Percentiles rank a stretch among this genome's conserved stretches.
These are phyloP conservation scores for Schrenkiella parvula DNA, from an alignment of 345 rosid genomes.

Conservation along the genomic window DNA sequence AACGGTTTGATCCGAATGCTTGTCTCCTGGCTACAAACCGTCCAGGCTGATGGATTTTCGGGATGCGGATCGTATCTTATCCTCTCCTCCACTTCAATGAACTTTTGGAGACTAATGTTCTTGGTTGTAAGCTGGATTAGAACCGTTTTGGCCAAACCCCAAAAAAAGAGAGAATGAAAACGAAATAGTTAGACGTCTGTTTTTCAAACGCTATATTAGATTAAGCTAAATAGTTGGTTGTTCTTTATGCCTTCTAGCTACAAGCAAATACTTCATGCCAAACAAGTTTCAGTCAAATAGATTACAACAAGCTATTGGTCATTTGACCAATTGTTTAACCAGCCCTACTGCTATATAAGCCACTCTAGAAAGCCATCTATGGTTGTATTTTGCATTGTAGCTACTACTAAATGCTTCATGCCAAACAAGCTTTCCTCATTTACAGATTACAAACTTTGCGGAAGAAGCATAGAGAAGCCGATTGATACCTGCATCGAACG, in stretches of 20 bases:
- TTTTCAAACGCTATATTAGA: neutral
- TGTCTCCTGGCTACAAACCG: conserved; percentile 83
- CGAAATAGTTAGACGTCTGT: neutral
- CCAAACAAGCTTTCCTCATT: neutral
- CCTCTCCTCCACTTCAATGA: conserved; percentile 87
- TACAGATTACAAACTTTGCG: neutral
- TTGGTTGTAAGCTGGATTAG: conserved; percentile 56
- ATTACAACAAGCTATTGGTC: neutral
- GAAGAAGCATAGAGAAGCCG: neutral
- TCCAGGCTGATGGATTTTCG: conserved; percentile 71
- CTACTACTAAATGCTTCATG: neutral
- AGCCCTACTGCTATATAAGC: neutral
- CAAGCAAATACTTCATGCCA: neutral
- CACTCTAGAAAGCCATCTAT: neutral
- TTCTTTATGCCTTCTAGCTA: neutral
- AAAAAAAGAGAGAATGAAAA: neutral
- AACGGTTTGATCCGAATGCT: conserved; percentile 84
- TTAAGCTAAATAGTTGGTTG: neutral
- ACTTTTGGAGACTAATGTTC: conserved; percentile 86
- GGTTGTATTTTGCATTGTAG: neutral
- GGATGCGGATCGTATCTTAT: conserved; percentile 86
- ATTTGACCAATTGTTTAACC: neutral
- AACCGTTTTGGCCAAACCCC: neutral
- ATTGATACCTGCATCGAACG: conserved; percentile 57
- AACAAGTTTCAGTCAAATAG: neutral